phyloP scores from a whole-genome alignment of 495 filamentous ascomycete genomes.

The Penicillium cataractarum region DNA sequence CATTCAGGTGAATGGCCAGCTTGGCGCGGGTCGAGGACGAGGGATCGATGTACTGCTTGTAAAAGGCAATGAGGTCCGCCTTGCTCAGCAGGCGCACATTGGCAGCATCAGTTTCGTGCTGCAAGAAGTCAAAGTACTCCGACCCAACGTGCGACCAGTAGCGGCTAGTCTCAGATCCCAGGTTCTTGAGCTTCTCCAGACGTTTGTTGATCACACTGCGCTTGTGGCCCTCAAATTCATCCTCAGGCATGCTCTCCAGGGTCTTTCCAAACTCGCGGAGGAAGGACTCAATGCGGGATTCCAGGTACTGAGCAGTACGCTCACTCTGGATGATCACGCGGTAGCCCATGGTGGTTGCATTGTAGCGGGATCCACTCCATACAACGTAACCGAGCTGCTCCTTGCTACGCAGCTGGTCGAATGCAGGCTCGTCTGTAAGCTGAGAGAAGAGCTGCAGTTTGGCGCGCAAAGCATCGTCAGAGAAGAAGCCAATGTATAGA shows the following conservation, averaged over 20 bases:
- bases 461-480: constrained; percentile 67
- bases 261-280: constrained; percentile 63
- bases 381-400: constrained; percentile 98
- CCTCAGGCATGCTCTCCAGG: constrained; percentile 75
- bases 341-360: constrained; percentile 76
- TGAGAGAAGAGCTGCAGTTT: constrained; percentile 86
- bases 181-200: constrained; percentile 90
- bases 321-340: constrained; percentile 95
- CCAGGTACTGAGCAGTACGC: constrained; percentile 77
- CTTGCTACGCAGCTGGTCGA: constrained; percentile 92
- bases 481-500: constrained; percentile 75
- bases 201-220: constrained; percentile 85
- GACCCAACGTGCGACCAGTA: constrained; percentile 84
- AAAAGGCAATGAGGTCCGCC: constrained; percentile 78
- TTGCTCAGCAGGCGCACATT: constrained; percentile 76
- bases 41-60: constrained; percentile 73
- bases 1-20: constrained; percentile 78
- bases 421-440: constrained; percentile 88
- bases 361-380: constrained; percentile 73
- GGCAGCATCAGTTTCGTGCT: constrained; percentile 76
- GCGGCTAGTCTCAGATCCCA: constrained; percentile 78
- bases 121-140: constrained; percentile 88
- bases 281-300: constrained; percentile 85
- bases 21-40: constrained; percentile 75
- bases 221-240: constrained; percentile 90